These are phyloP conservation scores for Epichloe hybrida DNA, from an alignment of 2,329 filamentous ascomycete genomes.

Conservation along the genomic window DNA sequence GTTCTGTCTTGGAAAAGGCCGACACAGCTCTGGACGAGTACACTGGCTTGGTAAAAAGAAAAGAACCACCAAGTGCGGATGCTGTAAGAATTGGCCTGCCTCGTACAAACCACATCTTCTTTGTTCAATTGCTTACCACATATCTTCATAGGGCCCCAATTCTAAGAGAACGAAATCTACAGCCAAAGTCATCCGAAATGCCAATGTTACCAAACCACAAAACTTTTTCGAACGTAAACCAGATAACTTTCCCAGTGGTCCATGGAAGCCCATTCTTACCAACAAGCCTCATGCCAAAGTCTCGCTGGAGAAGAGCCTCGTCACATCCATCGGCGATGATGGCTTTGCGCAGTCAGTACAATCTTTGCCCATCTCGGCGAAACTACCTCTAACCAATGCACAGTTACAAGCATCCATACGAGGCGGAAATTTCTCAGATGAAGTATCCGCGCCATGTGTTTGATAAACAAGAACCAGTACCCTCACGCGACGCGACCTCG, in stretches of 20 bases:
- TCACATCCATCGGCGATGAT: conserved; percentile 31
- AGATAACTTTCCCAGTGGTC: conserved; percentile 54
- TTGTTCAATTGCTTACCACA: conserved; percentile 4
- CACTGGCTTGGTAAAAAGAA: conserved; percentile 77
- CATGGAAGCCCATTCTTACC: conserved; percentile 72
- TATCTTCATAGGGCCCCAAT: conserved; percentile 21
- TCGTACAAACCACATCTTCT: background rate
- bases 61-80: conserved; percentile 34
- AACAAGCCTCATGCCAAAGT: conserved; percentile 72
- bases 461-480: conserved; percentile 53
- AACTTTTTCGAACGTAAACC: conserved; percentile 60
- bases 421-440: conserved; percentile 64
- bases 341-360: conserved; percentile 37
- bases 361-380: background rate
- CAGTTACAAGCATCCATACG: conserved; percentile 78
- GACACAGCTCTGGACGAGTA: conserved; percentile 92
- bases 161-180: conserved; percentile 38
- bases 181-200: conserved; percentile 44
- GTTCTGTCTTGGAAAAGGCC: conserved; percentile 83
- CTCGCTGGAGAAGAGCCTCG: conserved; percentile 51
- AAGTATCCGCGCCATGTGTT: conserved; percentile 61
- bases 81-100: conserved; percentile 19
- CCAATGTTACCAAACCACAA: conserved; percentile 79
- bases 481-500: conserved; percentile 60
- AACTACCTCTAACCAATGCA: background rate